Percentiles rank a stretch among this genome's conserved stretches.
phyloP scores from a whole-genome alignment of 345 rosid species.

The Moricandia arvensis region DNA sequence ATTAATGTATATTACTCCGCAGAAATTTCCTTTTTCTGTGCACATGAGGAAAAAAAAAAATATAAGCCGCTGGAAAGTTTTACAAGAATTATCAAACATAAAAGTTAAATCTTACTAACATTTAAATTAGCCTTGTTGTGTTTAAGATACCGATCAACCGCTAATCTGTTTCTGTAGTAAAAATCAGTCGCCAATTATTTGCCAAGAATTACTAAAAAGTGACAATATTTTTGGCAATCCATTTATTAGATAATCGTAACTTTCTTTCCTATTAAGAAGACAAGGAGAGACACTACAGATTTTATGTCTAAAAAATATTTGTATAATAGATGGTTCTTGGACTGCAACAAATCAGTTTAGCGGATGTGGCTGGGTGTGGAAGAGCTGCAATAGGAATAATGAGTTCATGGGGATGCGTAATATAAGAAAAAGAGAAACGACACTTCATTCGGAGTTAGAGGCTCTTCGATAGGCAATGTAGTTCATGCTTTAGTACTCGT shows the following conservation, averaged over 20 bases:
- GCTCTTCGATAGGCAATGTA: too few species aligned
- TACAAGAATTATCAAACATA: neutral
- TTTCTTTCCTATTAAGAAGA: neutral
- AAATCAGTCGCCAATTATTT: neutral
- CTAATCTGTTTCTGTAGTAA: neutral
- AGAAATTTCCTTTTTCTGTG: neutral
- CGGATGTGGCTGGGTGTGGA: too few species aligned
- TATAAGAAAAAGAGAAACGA: too few species aligned
- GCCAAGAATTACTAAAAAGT: neutral
- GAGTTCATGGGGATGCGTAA: too few species aligned
- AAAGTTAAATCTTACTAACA: neutral
- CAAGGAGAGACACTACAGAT: too few species aligned
- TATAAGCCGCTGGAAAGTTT: slow-evolving; percentile 4
- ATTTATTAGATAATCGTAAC: neutral
- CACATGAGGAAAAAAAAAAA: slow-evolving; percentile 18
- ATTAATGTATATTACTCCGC: neutral
- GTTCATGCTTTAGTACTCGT: too few species aligned
- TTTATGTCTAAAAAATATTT: too few species aligned
- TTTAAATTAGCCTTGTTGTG: neutral
- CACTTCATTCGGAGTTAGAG: too few species aligned
- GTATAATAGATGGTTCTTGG: too few species aligned
- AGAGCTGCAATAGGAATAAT: too few species aligned
- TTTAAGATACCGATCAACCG: neutral
- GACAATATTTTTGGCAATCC: neutral
- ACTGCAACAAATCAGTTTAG: too few species aligned